A percentile compares a stretch with the other conserved stretches of the same genome.
These are phyloP conservation scores for Alternaria postmessia DNA, from an alignment of 2,329 filamentous ascomycete genomes.

Conservation along the genomic window DNA sequence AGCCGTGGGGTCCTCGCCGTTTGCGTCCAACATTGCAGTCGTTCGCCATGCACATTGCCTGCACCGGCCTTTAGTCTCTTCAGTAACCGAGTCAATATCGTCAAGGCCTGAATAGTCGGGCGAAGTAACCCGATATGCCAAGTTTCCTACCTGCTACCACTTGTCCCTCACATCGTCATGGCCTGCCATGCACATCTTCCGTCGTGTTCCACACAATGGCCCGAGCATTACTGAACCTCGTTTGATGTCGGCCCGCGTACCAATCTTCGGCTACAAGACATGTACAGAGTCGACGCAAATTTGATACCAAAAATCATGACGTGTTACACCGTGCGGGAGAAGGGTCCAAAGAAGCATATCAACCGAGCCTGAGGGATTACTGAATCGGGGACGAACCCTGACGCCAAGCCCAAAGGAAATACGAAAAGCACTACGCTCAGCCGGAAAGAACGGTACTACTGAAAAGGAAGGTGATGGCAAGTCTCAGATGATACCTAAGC, in stretches of 20 bases:
- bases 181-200: background rate
- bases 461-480: background rate
- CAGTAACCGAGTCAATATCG: background rate
- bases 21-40: background rate
- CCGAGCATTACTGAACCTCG: background rate
- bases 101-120: background rate
- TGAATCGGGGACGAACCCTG: slow-evolving; percentile 1
- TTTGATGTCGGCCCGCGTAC: background rate
- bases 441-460: background rate
- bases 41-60: background rate
- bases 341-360: slow-evolving; percentile 10
- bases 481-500: background rate
- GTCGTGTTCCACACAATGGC: background rate
- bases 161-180: background rate
- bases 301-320: slow-evolving; percentile 9
- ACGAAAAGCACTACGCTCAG: background rate
- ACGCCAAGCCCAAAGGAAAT: slow-evolving; percentile 4
- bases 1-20: slow-evolving; percentile 1
- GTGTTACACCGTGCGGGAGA: slow-evolving; percentile 11
- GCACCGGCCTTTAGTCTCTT: background rate
- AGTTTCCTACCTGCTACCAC: background rate
- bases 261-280: background rate
- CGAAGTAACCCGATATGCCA: background rate
- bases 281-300: background rate
- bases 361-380: slow-evolving; percentile 9